A percentile compares a stretch with the other conserved stretches of the same genome.
phyloP scores from a whole-genome alignment of 495 filamentous ascomycete genomes.

The Trichoderma asperelloides region DNA sequence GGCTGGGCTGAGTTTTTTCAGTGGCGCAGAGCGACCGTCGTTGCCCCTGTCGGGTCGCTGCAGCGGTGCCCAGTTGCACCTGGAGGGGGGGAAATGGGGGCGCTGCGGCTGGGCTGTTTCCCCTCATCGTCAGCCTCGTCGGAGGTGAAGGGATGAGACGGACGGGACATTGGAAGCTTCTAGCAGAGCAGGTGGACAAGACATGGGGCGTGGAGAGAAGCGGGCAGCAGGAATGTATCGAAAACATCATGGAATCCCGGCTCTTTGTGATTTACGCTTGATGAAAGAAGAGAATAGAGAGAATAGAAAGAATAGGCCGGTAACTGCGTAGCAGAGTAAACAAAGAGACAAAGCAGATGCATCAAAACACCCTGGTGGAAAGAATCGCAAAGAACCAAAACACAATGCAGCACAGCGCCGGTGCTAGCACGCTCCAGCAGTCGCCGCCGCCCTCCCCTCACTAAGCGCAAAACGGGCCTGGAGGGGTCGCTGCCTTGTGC shows the following conservation, averaged over 20 bases:
- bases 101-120: background rate
- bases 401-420: no score
- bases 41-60: background rate
- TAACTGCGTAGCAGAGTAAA: no score
- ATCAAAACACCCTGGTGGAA: no score
- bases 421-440: no score
- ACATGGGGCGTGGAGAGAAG: background rate
- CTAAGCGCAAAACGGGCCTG: background rate
- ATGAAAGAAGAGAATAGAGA: no score
- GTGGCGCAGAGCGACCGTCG: background rate
- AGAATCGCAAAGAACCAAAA: no score
- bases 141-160: background rate
- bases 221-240: background rate
- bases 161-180: background rate
- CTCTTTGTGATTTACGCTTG: no score
- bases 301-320: no score
- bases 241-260: no score
- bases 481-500: background rate
- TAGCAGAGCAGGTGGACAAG: background rate
- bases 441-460: background rate
- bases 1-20: background rate
- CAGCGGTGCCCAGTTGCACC: background rate
- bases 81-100: background rate
- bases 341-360: no score
- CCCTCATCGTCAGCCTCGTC: slow-evolving; percentile 7